Base-by-base conservation (phyloP, 805 yeast genomes). In the Grigorovia transvaalensis region DNA sequence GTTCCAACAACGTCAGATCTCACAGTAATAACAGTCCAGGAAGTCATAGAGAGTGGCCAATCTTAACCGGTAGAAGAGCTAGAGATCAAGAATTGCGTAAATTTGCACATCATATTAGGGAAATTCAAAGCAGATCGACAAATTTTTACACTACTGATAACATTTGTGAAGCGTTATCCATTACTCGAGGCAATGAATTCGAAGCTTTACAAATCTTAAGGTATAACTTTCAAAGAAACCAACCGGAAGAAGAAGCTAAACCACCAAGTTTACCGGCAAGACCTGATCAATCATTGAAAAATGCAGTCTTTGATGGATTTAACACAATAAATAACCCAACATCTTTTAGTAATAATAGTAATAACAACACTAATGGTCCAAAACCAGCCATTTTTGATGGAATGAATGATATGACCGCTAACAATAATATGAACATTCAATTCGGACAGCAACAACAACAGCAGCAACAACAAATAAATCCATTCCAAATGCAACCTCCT, bases 81-180 rank as follows among this genome's bases (percentile, higher is more conserved):
- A 75, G 84, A 13, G 73, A 75, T 9, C 74, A 72, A 55, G 85
- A 82, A 54, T 69, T 76, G 44, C 53, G 57, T 38, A 78, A 76
- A 57, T 83, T 76, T 60, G 70, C 73, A 44, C 71, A 71, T 46
- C 78, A 74, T 53, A 77, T 80, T 15, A 70, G 74, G 48, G 67
- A 69, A 50, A 65, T 81, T 56, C 74, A 73, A 58, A 46, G 30
- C 17, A 33, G 29, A 38, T 50, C 53, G 11, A 44, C 42, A 6
- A 73, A 75, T 19, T 95, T 91, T 0, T 83, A 70, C 58, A 66
- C 65, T 19, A 78, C 83, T 63, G 71, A 73, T 44, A 85, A 82
- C 56, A 69, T 76, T 35, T 70, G 80, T 50, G 93, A 86, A 59
- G 86, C 89, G 29, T 71, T 86, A 55, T 69, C 72, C 9, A 65